Percentiles rank a stretch among this genome's conserved stretches.
These are phyloP conservation scores for Pestalotiopsis sp. DNA, from an alignment of 2,329 filamentous ascomycete genomes.

Conservation along the genomic window DNA sequence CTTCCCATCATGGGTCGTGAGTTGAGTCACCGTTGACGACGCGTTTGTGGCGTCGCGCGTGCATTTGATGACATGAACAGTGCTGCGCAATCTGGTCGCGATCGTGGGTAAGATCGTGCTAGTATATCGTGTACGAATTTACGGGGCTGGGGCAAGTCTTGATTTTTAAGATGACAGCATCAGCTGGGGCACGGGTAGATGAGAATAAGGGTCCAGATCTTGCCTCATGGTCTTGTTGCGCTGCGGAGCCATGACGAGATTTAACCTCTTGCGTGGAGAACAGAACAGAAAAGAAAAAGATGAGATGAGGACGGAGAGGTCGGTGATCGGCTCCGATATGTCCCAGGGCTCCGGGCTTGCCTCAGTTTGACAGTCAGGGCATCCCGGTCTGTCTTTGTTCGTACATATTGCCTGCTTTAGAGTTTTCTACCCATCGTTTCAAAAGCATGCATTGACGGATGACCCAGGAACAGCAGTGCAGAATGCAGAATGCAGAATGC, in stretches of 20 bases:
- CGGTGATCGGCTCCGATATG: slow-evolving; percentile 1
- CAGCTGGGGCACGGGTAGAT: neutral
- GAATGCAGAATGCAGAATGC: no score
- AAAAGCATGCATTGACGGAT: neutral
- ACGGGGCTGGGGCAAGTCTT: neutral
- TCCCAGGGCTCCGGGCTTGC: neutral
- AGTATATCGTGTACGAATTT: neutral
- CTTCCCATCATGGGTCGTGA: neutral
- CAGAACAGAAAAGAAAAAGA: neutral
- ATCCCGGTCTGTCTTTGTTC: neutral
- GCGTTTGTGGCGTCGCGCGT: neutral
- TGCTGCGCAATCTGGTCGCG: neutral
- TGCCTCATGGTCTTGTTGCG: neutral
- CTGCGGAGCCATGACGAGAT: neutral
- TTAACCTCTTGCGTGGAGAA: neutral
- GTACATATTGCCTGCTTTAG: neutral
- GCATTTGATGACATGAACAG: neutral
- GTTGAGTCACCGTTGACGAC: neutral
- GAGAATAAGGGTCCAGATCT: neutral
- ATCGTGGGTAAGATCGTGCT: neutral
- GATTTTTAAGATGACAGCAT: neutral
- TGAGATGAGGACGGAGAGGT: neutral
- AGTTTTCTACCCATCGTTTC: slow-evolving; percentile 1
- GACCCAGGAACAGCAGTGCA: neutral
- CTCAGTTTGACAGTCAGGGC: neutral